These are phyloP conservation scores for Poterioochromonas sp. DNA, from an alignment of 352 stramenopile species.

Conservation along the genomic window DNA sequence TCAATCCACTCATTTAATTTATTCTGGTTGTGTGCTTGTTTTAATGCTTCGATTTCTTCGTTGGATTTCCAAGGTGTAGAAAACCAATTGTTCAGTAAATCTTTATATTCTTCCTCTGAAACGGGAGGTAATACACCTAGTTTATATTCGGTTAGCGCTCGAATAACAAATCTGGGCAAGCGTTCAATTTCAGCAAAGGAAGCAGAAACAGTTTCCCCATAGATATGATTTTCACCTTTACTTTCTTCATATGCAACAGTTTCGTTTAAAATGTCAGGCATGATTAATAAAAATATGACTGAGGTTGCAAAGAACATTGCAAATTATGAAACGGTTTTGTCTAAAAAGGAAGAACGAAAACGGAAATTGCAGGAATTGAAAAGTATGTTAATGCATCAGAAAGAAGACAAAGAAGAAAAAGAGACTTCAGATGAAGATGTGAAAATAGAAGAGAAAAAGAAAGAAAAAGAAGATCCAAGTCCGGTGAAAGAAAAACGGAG, in stretches of 20 bases:
- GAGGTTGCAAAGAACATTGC: constrained; percentile 30
- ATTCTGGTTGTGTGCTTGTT: constrained; percentile 30
- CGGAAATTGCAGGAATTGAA: constrained; percentile 30
- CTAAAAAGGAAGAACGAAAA: constrained; percentile 31
- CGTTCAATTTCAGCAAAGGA: constrained; percentile 30
- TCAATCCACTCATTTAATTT: constrained; percentile 32
- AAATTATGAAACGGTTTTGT: constrained; percentile 32
- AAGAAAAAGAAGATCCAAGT: constrained; percentile 31
- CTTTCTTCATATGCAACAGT: constrained; percentile 31
- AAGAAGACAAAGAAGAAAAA: constrained; percentile 32
- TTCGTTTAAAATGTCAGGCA: constrained; percentile 31
- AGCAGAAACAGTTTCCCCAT: constrained; percentile 30
- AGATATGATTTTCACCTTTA: constrained; percentile 32
- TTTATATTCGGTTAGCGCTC: constrained; percentile 30
- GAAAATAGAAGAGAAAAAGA: constrained; percentile 32
- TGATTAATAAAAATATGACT: constrained; percentile 32
- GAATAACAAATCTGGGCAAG: constrained; percentile 30
- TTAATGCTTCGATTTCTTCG: constrained; percentile 31
- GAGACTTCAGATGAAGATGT: constrained; percentile 30
- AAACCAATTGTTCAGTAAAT: constrained; percentile 32
- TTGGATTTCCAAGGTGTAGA: constrained; percentile 30
- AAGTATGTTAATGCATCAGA: constrained; percentile 31
- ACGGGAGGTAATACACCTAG: constrained; percentile 29
- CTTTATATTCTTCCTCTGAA: constrained; percentile 31
- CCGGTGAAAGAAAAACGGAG: constrained; percentile 29